Base-by-base conservation (phyloP, 2,329 filamentous ascomycete species). In the Stromatinia cepivora region DNA sequence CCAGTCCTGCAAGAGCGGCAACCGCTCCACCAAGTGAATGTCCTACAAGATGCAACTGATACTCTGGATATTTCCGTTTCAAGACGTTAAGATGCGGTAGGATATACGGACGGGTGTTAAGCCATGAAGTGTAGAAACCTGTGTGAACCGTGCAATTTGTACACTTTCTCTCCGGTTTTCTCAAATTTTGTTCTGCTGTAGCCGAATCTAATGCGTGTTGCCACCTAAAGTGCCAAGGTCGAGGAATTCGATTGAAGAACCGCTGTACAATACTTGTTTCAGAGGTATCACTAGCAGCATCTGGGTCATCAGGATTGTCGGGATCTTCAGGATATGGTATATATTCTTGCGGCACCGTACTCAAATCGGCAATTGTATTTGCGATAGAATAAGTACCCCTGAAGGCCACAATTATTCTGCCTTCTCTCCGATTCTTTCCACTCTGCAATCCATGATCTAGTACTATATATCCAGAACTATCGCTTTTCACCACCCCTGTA, bases 391-490 rank as follows among this genome's bases (percentile, higher is more conserved):
- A 97, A 20, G 95, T 98, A 34, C 95, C 95, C 59, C 95, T 89
- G 77, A 98, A 98, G 11, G 93, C 94, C 50, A 98, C 86, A 58
- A 98, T 84, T 69, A 99, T 91, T 70, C 89, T 85, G 4, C 74
- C 73, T 15, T 67, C 61, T 13, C 36, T 39, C 13, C 22, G 20
- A 13, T 72, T 28, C 79, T 5, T 17, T 42, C 6, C 34, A 34
- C n/a, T 20, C 22, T 42, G 42, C n/a, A 39, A 15, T 42, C 54
- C 79, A 77, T 96, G 91, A 72, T 95, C 94, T n/a, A 98, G 82
- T 0, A 92, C 94, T 69, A 98, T 89, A 80, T 97, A 99, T 71
- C 95, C 95, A 79, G 93, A 97, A 74, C 92, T 96, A 80, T 98
- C 95, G 71, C 90, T 91, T 76, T 97, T 84, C 42, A 97, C 83